Base-by-base conservation (phyloP, 1,284 basidiomycete genomes). In the Athelia sp. region DNA sequence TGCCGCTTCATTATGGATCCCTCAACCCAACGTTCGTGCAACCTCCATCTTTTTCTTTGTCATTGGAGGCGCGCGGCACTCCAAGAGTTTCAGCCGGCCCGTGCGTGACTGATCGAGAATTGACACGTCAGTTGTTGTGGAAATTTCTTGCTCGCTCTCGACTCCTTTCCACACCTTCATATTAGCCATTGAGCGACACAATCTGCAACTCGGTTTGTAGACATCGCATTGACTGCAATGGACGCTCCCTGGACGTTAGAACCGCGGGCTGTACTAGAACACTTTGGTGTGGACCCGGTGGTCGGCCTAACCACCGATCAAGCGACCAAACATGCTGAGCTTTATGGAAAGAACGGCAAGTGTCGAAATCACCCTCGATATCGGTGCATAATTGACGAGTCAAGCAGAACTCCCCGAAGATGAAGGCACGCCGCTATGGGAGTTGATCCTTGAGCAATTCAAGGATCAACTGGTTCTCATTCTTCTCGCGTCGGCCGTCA, bases 381-480 rank as follows among this genome's bases (percentile, higher is more conserved):
- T n/a, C n/a, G n/a, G n/a, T n/a, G n/a, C n/a, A n/a, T n/a, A n/a
- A n/a, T n/a, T n/a, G n/a, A n/a, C n/a, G n/a, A n/a, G n/a, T n/a
- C n/a, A n/a, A n/a, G 3, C 63, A 95, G 91, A 89, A 64, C 76
- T 98, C 13, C 92, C 93, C 14, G 93, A 97, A 61, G 87, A 95
- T 14, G 85, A 90, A 0, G 74, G 91, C 1, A 97, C 93, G 3
- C 93, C 96, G 3, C 67, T 99, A 40, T 94, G 92, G 90, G 81
- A 91, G 61, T 83, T 98, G 53, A 90, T 99, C 53, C 78, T 99
- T 18, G 94, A 96, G 58, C 96, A 99, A 72, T 99, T 99, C 78
- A 89, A 97, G 74, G 94, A 98, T 71, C 92, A 95, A 69, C 83
- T 98, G 21, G 94, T 96, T 19, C 83, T 98, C 53, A 97, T 98